phyloP scores from a whole-genome alignment of 768 basidiomycete genomes.

The Leccinellum luteum region DNA sequence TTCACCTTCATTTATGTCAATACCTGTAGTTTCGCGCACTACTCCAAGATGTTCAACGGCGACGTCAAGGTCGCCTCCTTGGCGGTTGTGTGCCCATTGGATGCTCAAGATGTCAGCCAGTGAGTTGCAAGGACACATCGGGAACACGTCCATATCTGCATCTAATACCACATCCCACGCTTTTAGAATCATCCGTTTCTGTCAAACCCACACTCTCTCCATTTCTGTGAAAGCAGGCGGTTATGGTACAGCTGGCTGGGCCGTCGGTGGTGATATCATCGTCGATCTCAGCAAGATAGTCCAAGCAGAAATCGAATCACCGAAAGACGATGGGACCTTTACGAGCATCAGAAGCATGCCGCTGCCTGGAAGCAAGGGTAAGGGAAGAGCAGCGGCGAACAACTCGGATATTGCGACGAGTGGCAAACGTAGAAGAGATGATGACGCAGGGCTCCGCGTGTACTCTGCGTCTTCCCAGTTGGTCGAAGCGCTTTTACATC shows the following conservation, averaged over 20 bases:
- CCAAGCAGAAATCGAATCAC: conserved; percentile 66
- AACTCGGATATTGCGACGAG: conserved; percentile 11
- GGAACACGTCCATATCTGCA: conserved; percentile 2
- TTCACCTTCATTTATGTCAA: background rate
- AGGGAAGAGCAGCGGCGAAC: conserved; percentile 30
- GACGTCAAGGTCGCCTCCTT: conserved; percentile 59
- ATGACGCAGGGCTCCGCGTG: conserved; percentile 47
- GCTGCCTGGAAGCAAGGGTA: conserved; percentile 53
- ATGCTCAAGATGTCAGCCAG: conserved; percentile 82
- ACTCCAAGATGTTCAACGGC: conserved; percentile 68
- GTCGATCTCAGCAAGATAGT: conserved; percentile 72
- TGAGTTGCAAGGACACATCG: conserved; percentile 37
- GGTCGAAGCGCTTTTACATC: conserved; percentile 50
- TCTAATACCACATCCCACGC: conserved; percentile 1
- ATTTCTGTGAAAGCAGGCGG: conserved; percentile 88
- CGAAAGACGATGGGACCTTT: conserved; percentile 50
- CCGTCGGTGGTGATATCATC: conserved; percentile 82
- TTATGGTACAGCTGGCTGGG: conserved; percentile 89
- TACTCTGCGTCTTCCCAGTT: conserved; percentile 56
- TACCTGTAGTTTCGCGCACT: conserved; percentile 25
- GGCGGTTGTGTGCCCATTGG: conserved; percentile 69
- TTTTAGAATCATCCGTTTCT: conserved; percentile 67
- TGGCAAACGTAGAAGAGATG: conserved; percentile 57
- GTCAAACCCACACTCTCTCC: conserved; percentile 63
- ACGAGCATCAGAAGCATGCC: conserved; percentile 60